Evolutionary conservation across 2,329 filamentous ascomycete species (phyloP).

Genomic region (Colletotrichum paranaense): DNA sequence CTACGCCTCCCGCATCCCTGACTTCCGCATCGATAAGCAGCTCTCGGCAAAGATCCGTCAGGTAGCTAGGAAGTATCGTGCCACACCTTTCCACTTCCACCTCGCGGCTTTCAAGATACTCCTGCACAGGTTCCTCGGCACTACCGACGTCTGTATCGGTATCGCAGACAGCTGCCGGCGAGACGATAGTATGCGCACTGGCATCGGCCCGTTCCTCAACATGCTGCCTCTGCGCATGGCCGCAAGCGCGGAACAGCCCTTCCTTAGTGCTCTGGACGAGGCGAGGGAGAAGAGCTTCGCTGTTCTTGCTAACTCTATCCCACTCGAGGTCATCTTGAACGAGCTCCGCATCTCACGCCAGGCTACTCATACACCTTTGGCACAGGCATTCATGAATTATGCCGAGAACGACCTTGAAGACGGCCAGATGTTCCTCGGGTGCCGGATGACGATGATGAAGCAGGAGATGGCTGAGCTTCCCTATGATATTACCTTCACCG

Average conservation of each 20-base stretch:
- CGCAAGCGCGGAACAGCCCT: constrained; percentile 34
- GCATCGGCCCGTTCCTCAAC: constrained; percentile 52
- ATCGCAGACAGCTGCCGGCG: constrained; percentile 50
- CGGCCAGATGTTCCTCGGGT: neutral
- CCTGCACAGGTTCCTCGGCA: constrained; percentile 27
- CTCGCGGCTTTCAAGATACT: constrained; percentile 53
- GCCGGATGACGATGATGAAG: neutral
- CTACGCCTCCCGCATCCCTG: constrained; percentile 3
- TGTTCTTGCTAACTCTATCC: constrained; percentile 54
- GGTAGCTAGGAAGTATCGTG: constrained; percentile 15
- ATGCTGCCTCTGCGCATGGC: constrained; percentile 54
- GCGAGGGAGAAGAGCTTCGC: constrained; percentile 42
- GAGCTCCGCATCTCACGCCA: constrained; percentile 53
- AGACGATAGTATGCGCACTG: neutral
- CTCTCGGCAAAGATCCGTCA: constrained; percentile 29
- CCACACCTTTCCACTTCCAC: constrained; percentile 58
- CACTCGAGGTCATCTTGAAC: constrained; percentile 57
- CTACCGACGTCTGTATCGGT: constrained; percentile 56
- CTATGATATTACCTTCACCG: neutral
- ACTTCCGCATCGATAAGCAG: constrained; percentile 15
- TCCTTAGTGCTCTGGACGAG: constrained; percentile 37
- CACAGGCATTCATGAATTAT: constrained; percentile 61
- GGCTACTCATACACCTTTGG: constrained; percentile 52
- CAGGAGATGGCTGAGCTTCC: constrained; percentile 3
- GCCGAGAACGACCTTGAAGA: constrained; percentile 43